A percentile compares a stretch with the other conserved stretches of the same genome.
Evolutionary conservation across 2,329 filamentous ascomycete genomes (phyloP).

Genomic region (Tricladium varicosporioides): DNA sequence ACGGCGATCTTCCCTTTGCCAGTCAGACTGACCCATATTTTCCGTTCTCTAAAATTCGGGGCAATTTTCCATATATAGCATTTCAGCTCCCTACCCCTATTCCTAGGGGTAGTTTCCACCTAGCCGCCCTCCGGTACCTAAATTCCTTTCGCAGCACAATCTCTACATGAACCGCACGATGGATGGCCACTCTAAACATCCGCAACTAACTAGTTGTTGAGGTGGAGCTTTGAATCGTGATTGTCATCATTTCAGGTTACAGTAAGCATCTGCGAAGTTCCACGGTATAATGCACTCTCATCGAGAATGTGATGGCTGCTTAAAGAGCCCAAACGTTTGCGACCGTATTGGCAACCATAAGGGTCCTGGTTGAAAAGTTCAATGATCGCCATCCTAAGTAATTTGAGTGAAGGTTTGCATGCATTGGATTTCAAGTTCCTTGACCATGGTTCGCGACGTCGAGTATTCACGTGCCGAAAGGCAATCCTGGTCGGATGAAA

Average conservation of each 20-base stretch:
- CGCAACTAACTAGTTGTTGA: background rate
- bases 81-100: background rate
- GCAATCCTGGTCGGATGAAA: background rate
- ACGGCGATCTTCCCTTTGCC: background rate
- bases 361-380: background rate
- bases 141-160: background rate
- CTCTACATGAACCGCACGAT: background rate
- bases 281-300: no score
- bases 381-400: background rate
- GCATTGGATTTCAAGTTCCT: background rate
- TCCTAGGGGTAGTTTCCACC: background rate
- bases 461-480: background rate
- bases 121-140: background rate
- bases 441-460: background rate
- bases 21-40: background rate
- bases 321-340: background rate
- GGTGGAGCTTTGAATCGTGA: background rate
- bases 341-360: background rate
- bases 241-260: background rate
- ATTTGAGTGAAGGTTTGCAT: background rate
- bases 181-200: background rate
- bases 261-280: no score
- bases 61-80: background rate
- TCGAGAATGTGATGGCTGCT: no score
- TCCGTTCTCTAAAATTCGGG: background rate